Evolutionary conservation across 225 moss, liverwort and hornwort genomes (phyloP).

Genomic region (Antitrichia curtipendula): DNA sequence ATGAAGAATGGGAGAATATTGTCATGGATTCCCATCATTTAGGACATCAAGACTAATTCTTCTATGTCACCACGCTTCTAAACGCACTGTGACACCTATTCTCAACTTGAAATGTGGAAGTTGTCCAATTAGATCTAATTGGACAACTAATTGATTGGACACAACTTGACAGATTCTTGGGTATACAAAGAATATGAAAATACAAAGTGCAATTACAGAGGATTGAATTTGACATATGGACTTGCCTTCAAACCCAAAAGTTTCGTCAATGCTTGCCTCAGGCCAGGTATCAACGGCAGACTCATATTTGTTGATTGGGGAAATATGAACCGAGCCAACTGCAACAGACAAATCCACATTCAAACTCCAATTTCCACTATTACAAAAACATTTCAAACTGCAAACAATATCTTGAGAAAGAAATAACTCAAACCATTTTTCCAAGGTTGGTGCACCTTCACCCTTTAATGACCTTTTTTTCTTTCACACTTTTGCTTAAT

Average conservation of each 20-base stretch:
- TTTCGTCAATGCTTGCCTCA: neutral
- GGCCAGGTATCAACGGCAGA: neutral
- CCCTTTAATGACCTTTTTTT: no score
- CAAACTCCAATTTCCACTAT: neutral
- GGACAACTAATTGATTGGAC: neutral
- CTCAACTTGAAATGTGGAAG: neutral
- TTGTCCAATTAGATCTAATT: neutral
- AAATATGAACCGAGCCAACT: conserved; percentile 54
- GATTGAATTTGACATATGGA: neutral
- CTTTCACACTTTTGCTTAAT: no score
- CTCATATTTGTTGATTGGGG: conserved; percentile 18
- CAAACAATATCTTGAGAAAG: neutral
- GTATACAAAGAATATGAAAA: neutral
- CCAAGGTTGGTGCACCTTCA: neutral
- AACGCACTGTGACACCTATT: neutral
- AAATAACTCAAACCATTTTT: neutral
- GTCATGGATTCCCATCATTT: neutral
- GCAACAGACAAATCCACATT: neutral
- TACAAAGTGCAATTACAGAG: neutral
- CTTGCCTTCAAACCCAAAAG: conserved; percentile 50
- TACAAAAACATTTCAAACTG: neutral
- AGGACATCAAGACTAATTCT: neutral
- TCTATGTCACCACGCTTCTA: neutral
- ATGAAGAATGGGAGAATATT: neutral
- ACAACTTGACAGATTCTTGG: neutral